Percentiles rank a stretch among this genome's conserved stretches.
Conservation (phyloP, 2,329 filamentous ascomycete genomes). For the Sporothrix dimorphospora region DNA sequence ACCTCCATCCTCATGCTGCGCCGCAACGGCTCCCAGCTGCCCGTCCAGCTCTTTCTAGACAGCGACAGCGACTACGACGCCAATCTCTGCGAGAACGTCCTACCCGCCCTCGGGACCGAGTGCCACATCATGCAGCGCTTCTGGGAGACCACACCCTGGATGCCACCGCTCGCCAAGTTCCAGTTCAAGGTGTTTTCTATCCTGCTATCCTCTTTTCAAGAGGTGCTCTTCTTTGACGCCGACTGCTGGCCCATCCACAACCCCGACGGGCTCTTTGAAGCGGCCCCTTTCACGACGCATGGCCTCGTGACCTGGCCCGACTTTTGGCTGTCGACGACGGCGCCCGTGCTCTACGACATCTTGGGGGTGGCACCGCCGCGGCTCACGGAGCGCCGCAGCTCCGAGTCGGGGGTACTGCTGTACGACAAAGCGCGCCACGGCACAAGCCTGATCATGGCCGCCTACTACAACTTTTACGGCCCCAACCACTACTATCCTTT, state of each 20-base stretch:
- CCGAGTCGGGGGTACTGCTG: conserved; percentile 54
- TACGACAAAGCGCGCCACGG: conserved; percentile 53
- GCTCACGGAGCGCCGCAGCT: conserved; percentile 42
- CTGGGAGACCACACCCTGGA: conserved; percentile 33
- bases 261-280: conserved; percentile 50
- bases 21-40: conserved; percentile 52
- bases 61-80: conserved; percentile 39
- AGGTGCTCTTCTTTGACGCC: conserved; percentile 62
- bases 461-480: conserved; percentile 61
- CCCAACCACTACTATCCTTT: conserved; percentile 55
- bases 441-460: conserved; percentile 51
- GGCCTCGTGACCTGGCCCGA: conserved; percentile 63
- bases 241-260: conserved; percentile 54
- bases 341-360: conserved; percentile 50
- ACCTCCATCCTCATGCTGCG: conserved; percentile 57
- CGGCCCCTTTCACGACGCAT: conserved; percentile 53
- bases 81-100: conserved; percentile 39
- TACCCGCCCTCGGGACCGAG: conserved; percentile 40
- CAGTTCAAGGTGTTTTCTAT: conserved; percentile 62
- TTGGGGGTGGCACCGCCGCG: conserved; percentile 42
- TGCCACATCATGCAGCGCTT: conserved; percentile 42
- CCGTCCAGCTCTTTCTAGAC: conserved; percentile 48
- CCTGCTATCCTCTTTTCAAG: conserved; percentile 61
- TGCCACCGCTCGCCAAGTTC: conserved; percentile 45
- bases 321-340: conserved; percentile 51